phyloP scores from a whole-genome alignment of 2,329 filamentous ascomycete species.

The Bimuria novae-zelandiae region DNA sequence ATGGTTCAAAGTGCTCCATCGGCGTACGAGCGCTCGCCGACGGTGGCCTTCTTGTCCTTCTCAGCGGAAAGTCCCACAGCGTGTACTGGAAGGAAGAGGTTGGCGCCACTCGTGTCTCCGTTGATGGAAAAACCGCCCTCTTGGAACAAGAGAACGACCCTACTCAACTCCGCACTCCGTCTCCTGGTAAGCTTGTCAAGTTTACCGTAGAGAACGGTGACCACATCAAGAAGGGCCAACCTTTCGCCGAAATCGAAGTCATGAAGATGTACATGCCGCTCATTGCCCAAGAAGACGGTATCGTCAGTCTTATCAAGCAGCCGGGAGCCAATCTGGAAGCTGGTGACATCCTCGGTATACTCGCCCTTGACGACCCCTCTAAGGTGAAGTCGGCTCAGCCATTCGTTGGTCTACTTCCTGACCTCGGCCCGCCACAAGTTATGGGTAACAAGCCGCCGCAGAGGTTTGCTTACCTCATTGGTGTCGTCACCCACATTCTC shows the following conservation, averaged over 20 bases:
- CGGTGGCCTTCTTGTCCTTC: constrained; percentile 87
- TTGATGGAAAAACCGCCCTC: constrained; percentile 97
- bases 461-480: constrained; percentile 76
- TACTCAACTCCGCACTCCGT: constrained; percentile 92
- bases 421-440: constrained; percentile 82
- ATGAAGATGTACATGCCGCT: constrained; percentile 99
- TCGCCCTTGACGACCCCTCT: constrained; percentile 91
- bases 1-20: constrained; percentile 93
- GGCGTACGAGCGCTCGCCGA: constrained; percentile 92
- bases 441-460: constrained; percentile 91
- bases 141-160: constrained; percentile 99
- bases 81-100: constrained; percentile 99
- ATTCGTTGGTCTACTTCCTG: constrained; percentile 88
- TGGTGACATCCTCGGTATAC: constrained; percentile 96
- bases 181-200: constrained; percentile 96
- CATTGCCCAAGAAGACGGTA: constrained; percentile 89
- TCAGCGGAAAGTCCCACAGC: constrained; percentile 93
- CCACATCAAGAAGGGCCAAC: constrained; percentile 88
- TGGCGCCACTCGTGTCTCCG: constrained; percentile 89
- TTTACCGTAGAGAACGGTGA: constrained; percentile 95
- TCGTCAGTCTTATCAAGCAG: constrained; percentile 98
- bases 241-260: constrained; percentile 97
- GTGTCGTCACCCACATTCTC: constrained; percentile 84
- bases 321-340: constrained; percentile 96
- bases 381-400: constrained; percentile 96